These are phyloP conservation scores for Pilatotrama ljubarskyi DNA, from an alignment of 768 basidiomycete species.

Conservation along the genomic window DNA sequence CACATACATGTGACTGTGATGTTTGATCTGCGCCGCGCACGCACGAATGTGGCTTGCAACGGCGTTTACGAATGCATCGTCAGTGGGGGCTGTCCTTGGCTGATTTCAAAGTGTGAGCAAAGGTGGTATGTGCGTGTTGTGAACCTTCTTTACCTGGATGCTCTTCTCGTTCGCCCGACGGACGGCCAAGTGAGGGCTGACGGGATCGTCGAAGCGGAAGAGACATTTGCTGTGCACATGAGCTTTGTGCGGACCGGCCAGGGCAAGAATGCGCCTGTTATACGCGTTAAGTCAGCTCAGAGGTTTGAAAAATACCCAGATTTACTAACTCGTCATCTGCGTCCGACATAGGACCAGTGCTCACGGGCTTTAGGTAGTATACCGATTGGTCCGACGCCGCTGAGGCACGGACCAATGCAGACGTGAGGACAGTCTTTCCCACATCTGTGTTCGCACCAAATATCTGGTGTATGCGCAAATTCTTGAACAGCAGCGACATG, in stretches of 20 bases:
- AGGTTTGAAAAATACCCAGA: neutral
- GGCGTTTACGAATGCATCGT: constrained; percentile 63
- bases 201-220: constrained; percentile 83
- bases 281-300: neutral
- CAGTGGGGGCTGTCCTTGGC: constrained; percentile 48
- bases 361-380: constrained; percentile 87
- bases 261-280: constrained; percentile 64
- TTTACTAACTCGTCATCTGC: constrained; percentile 79
- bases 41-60: constrained; percentile 61
- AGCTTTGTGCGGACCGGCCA: constrained; percentile 41
- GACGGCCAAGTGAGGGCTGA: constrained; percentile 91
- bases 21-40: constrained; percentile 41
- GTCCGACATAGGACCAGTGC: constrained; percentile 77
- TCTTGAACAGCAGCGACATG: constrained; percentile 84
- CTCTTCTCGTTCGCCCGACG: constrained; percentile 42
- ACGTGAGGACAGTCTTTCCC: constrained; percentile 89
- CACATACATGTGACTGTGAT: constrained; percentile 66
- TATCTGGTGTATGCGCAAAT: constrained; percentile 85
- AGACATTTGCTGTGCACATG: constrained; percentile 67
- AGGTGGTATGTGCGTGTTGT: too few species aligned
- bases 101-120: neutral
- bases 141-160: constrained; percentile 28
- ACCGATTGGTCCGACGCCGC: constrained; percentile 51
- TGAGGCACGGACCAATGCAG: constrained; percentile 82
- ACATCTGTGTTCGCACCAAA: constrained; percentile 97